Base-by-base conservation (phyloP, 495 filamentous ascomycete species). In the Aspergillus avenaceus region DNA sequence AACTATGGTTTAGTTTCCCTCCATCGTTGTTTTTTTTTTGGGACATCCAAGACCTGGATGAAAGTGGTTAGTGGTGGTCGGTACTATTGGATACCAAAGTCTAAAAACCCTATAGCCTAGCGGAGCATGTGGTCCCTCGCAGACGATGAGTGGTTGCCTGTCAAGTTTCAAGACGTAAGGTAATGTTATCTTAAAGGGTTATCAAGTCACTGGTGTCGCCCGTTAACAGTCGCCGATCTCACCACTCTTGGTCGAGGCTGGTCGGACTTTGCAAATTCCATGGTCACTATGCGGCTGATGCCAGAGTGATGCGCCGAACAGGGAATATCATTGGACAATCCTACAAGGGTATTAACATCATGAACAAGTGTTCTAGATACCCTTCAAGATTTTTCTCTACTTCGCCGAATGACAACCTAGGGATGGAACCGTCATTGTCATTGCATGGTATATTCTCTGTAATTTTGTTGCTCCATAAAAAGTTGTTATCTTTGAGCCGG, bases 61-160 rank as follows among this genome's bases (percentile, higher is more conserved):
- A 38, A 21, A 38, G 21, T 11, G 28, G 28, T 8, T 31, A 13
- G 28, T 28, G 14, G 25, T 45, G 42, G 26, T 12, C 42, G 42
- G 42, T 25, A 45, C 42, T 16, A 45, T 45, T 45, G 42, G 42
- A 45, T 45, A 31, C 42, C 42, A 27, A 28, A 40, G 16, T 14
- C 42, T 13, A 45, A 25, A 31, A 23, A 23, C 14, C 13, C 26
- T 24, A 45, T 45, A 45, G 42, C 42, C 34, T 25, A 26, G 42
- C 42, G 42, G 42, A 31, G 42, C 26, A 45, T 45, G 42, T 31
- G 42, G 42, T 18, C 27, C 13, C 26, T 31, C 26, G 9, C 24
- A 19, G 27, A 31, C 42, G 42, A 28, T 31, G 24, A 45, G 26
- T 45, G 42, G 42, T 28, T 45, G 16, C 34, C 34, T 38, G 34